A percentile compares a stretch with the other conserved stretches of the same genome.
These are phyloP conservation scores for Russula compacta DNA, from an alignment of 768 basidiomycete genomes.

Conservation along the genomic window DNA sequence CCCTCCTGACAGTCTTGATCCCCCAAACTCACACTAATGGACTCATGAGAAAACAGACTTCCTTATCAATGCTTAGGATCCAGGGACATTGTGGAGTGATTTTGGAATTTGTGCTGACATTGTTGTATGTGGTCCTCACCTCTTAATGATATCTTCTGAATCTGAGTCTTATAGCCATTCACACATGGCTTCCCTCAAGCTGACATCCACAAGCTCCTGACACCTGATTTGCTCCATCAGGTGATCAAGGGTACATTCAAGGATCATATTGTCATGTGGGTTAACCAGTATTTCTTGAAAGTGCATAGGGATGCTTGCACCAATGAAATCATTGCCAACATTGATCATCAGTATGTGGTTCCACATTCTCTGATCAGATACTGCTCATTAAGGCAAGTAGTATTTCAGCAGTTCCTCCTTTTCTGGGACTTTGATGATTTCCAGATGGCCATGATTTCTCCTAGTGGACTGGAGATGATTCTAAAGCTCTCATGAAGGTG, in stretches of 20 bases:
- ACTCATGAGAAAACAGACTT: too few species aligned
- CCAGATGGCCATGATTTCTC: slow-evolving; percentile 17
- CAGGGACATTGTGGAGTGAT: too few species aligned
- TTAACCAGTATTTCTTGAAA: background rate
- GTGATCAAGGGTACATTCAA: background rate
- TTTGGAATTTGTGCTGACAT: too few species aligned
- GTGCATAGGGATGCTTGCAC: background rate
- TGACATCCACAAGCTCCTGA: background rate
- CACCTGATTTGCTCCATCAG: background rate
- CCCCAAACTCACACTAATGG: too few species aligned
- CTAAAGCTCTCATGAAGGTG: slow-evolving; percentile 31
- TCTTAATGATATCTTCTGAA: too few species aligned
- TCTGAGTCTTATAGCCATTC: background rate
- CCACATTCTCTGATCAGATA: background rate
- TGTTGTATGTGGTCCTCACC: too few species aligned
- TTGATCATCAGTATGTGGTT: background rate
- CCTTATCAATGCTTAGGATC: too few species aligned
- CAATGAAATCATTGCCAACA: too few species aligned
- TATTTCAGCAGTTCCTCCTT: slow-evolving; percentile 16
- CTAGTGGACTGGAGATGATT: slow-evolving; percentile 33
- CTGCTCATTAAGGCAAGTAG: too few species aligned
- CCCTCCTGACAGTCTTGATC: too few species aligned
- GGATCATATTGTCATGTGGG: background rate
- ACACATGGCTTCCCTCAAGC: background rate
- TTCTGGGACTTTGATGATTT: too few species aligned